phyloP scores from a whole-genome alignment of 768 basidiomycete genomes.

The Cystobasidium onofrii region DNA sequence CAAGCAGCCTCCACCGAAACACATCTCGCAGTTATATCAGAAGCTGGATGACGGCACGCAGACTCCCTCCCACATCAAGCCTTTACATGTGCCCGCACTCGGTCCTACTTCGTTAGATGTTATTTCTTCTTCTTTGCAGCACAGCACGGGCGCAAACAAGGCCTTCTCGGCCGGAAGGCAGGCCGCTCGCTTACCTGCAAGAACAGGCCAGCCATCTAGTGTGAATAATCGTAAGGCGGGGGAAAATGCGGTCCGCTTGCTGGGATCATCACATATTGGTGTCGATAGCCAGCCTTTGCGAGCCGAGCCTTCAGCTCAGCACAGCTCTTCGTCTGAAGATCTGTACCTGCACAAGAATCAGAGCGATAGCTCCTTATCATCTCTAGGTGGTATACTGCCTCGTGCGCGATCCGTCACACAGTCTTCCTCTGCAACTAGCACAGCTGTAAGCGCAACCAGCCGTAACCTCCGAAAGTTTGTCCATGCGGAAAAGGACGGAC shows the following conservation, averaged over 20 bases:
- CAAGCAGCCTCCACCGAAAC: constrained; percentile 20
- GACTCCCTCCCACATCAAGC: not conserved
- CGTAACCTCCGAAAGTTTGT: not conserved
- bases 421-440: not conserved
- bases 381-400: not conserved
- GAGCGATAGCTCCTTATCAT: constrained; percentile 20
- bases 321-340: constrained; percentile 23
- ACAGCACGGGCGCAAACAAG: constrained; percentile 1
- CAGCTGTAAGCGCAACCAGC: not conserved
- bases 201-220: not conserved
- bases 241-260: not conserved
- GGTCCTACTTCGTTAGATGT: constrained; percentile 6
- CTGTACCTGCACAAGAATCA: not conserved
- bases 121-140: constrained; percentile 26
- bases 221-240: not conserved
- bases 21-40: constrained; percentile 5
- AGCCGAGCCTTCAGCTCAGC: not conserved
- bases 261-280: constrained; percentile 28
- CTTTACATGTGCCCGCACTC: not conserved
- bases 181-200: not conserved
- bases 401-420: not conserved
- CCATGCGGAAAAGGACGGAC: not conserved
- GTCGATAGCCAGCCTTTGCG: constrained; percentile 15
- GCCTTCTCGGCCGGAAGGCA: not conserved
- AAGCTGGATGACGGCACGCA: constrained; percentile 2